Conservation (phyloP, 2,329 filamentous ascomycete genomes). For the Sporothrix sp. region DNA sequence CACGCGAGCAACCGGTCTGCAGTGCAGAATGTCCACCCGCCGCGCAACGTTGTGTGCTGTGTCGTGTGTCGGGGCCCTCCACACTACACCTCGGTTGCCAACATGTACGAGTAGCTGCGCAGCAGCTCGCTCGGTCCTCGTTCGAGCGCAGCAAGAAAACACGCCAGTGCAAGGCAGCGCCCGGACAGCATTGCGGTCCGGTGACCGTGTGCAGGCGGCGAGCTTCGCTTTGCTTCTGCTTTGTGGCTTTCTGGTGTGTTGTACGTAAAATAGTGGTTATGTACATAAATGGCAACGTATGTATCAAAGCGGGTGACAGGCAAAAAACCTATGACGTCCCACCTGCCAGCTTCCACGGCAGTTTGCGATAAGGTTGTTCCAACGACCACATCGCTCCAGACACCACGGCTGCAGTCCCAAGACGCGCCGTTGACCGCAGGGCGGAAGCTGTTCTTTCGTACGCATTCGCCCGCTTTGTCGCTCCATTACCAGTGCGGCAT, state of each 20-base stretch:
- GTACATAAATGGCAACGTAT: slow-evolving; percentile 8
- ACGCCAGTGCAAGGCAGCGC: not conserved
- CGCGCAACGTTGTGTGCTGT: not conserved
- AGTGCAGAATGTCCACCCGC: no score
- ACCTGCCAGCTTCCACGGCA: no score
- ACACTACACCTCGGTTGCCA: no score
- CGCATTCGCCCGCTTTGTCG: not conserved
- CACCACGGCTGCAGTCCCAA: not conserved
- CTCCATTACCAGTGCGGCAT: not conserved
- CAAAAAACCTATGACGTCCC: slow-evolving; percentile 2
- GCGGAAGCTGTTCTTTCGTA: no score
- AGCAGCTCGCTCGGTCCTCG: no score
- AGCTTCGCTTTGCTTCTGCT: not conserved
- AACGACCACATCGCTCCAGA: not conserved
- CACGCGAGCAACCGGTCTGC: not conserved
- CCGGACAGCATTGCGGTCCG: not conserved
- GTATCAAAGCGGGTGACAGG: slow-evolving; percentile 3
- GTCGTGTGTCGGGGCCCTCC: not conserved
- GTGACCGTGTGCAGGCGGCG: slow-evolving; percentile 3
- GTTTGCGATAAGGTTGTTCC: not conserved
- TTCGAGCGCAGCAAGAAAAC: no score
- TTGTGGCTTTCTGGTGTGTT: not conserved
- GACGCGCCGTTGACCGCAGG: not conserved
- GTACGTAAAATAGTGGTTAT: slow-evolving; percentile 10
- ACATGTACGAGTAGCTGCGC: no score